phyloP scores from a whole-genome alignment of 2,329 filamentous ascomycete genomes.

The Hymenoscyphus fructigenus region DNA sequence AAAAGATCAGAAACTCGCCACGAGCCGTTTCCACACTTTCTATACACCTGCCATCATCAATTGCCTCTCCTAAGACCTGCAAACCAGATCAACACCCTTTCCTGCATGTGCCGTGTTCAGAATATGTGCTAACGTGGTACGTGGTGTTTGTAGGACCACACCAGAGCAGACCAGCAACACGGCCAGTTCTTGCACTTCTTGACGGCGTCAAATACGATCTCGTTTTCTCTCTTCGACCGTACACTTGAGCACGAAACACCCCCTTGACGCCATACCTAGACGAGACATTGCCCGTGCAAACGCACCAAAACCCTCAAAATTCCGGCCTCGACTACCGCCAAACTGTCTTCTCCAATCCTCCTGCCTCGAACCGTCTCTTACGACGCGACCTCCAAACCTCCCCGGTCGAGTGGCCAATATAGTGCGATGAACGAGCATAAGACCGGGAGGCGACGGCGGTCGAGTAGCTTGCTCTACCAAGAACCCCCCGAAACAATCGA shows the following conservation, averaged over 20 bases:
- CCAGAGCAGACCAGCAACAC: neutral
- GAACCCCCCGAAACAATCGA: constrained; percentile 95
- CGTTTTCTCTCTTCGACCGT: neutral
- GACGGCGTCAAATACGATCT: neutral
- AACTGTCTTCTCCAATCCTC: constrained; percentile 88
- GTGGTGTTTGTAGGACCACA: constrained; percentile 8
- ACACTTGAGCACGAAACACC: constrained; percentile 1
- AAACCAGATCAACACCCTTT: neutral
- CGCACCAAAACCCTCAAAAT: constrained; percentile 25
- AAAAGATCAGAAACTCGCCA: neutral
- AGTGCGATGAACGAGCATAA: constrained; percentile 61
- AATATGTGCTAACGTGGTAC: constrained; percentile 7
- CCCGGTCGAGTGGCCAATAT: constrained; percentile 54
- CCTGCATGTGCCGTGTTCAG: neutral
- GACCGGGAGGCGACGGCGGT: constrained; percentile 80
- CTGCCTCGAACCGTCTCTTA: constrained; percentile 89
- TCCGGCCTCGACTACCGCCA: constrained; percentile 70
- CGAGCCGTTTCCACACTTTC: neutral
- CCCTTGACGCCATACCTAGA: neutral
- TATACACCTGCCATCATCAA: neutral
- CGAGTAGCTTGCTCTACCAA: constrained; percentile 96
- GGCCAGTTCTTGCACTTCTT: neutral
- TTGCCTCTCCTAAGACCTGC: neutral
- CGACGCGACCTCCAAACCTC: constrained; percentile 74
- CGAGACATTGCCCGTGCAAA: neutral